Evolutionary conservation across 805 yeast genomes (phyloP).

Genomic region (Cyberlindnera americana): DNA sequence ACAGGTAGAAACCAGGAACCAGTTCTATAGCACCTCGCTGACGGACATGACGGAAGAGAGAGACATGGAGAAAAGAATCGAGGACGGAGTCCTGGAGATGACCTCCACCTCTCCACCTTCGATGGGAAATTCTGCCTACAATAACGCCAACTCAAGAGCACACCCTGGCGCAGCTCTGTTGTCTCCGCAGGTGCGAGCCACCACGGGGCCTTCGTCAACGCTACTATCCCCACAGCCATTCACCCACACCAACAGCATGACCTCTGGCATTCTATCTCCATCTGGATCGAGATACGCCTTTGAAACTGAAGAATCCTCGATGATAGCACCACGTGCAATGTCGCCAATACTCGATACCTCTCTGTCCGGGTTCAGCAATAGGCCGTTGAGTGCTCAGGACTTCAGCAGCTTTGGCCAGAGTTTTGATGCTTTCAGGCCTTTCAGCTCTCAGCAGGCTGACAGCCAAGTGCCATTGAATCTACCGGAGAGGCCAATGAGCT

Average conservation of each 20-base stretch:
- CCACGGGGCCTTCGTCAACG: conserved; percentile 9
- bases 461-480: neutral
- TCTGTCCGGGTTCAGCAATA: conserved; percentile 16
- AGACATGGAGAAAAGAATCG: conserved; percentile 14
- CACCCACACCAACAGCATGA: conserved; percentile 3
- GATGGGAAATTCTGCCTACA: neutral
- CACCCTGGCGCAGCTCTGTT: conserved; percentile 40
- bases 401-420: conserved; percentile 10
- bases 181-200: conserved; percentile 27
- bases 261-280: conserved; percentile 39
- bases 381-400: conserved; percentile 29
- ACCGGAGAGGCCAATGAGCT: conserved; percentile 30
- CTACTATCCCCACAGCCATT: conserved; percentile 16
- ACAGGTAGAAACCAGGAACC: neutral
- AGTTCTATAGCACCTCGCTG: no score
- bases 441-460: conserved; percentile 17
- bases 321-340: conserved; percentile 17
- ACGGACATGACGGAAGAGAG: conserved; percentile 3
- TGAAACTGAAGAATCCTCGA: conserved; percentile 18
- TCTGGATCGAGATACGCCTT: conserved; percentile 35
- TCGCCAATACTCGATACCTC: conserved; percentile 27
- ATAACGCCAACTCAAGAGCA: conserved; percentile 23
- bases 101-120: conserved; percentile 9
- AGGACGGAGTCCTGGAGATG: conserved; percentile 14
- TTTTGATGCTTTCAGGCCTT: conserved; percentile 21